Percentiles rank a stretch among this genome's conserved stretches.
Conservation (phyloP, 2,329 filamentous ascomycete genomes). For the Colletotrichum sp. region DNA sequence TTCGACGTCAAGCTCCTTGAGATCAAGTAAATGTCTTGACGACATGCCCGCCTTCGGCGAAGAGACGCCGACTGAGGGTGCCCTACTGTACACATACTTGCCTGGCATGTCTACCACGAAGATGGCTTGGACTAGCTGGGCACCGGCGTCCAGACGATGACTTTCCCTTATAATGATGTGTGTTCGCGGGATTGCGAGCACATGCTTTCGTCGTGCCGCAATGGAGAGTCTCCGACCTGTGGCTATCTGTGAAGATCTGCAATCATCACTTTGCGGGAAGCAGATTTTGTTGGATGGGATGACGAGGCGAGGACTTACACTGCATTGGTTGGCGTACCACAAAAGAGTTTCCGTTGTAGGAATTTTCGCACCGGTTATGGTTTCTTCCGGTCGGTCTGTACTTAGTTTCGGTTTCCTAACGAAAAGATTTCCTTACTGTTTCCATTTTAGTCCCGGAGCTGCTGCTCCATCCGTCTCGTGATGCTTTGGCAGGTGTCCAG, state of each 20-base stretch:
- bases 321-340: conserved; percentile 57
- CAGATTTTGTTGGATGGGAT: conserved; percentile 48
- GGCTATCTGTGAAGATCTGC: conserved; percentile 47
- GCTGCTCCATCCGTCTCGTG: neutral
- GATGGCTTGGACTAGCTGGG: conserved; percentile 3
- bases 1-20: conserved; percentile 91
- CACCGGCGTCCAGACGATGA: conserved; percentile 4
- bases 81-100: conserved; percentile 14
- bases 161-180: conserved; percentile 23
- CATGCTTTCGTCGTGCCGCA: conserved; percentile 38
- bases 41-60: neutral
- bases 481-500: neutral
- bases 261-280: conserved; percentile 36
- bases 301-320: conserved; percentile 54
- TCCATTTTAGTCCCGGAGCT: neutral
- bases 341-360: conserved; percentile 33
- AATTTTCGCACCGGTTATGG: conserved; percentile 9
- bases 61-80: conserved; percentile 7
- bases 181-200: conserved; percentile 20
- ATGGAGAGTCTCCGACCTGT: conserved; percentile 53
- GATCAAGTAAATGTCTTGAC: conserved; percentile 69
- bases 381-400: conserved; percentile 22
- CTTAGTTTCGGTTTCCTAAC: conserved; percentile 14
- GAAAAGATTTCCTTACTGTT: conserved; percentile 10
- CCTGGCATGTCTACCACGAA: neutral